Conservation (phyloP, 441 rosid species). For the Erysimum cheiri region DNA sequence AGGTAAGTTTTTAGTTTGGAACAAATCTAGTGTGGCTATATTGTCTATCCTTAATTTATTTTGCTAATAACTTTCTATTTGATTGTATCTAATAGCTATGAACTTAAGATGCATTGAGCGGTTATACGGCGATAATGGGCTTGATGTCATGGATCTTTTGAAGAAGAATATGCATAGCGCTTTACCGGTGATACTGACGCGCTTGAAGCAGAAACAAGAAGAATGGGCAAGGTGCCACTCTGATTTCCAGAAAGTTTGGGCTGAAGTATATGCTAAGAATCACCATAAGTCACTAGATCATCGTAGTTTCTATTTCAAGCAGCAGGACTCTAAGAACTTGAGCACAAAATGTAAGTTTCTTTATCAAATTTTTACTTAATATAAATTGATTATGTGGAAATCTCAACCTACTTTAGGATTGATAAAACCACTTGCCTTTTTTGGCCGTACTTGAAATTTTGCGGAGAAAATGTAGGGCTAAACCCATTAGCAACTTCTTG, state of each 20-base stretch:
- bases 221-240: constrained; percentile 96
- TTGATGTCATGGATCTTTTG: constrained; percentile 89
- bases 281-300: constrained; percentile 98
- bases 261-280: constrained; percentile 93
- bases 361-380: background rate
- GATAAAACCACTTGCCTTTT: constrained; percentile 13
- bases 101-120: constrained; percentile 95
- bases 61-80: constrained; percentile 38
- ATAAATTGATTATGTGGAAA: constrained; percentile 19
- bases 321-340: constrained; percentile 93
- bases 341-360: constrained; percentile 78
- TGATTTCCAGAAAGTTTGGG: constrained; percentile 99
- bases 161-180: constrained; percentile 85
- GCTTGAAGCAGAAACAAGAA: constrained; percentile 99
- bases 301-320: constrained; percentile 98
- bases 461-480: constrained; percentile 2
- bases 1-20: constrained; percentile 51
- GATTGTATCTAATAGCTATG: constrained; percentile 59
- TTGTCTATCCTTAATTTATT: background rate
- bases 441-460: constrained; percentile 1
- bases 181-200: constrained; percentile 92
- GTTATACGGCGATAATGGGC: constrained; percentile 95
- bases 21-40: constrained; percentile 15
- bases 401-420: constrained; percentile 25
- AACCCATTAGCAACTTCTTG: constrained; percentile 19